Percentiles rank a stretch among this genome's conserved stretches.
Evolutionary conservation across 129 eudicot species (phyloP).

Genomic region (Gnaphalium uliginosum): DNA sequence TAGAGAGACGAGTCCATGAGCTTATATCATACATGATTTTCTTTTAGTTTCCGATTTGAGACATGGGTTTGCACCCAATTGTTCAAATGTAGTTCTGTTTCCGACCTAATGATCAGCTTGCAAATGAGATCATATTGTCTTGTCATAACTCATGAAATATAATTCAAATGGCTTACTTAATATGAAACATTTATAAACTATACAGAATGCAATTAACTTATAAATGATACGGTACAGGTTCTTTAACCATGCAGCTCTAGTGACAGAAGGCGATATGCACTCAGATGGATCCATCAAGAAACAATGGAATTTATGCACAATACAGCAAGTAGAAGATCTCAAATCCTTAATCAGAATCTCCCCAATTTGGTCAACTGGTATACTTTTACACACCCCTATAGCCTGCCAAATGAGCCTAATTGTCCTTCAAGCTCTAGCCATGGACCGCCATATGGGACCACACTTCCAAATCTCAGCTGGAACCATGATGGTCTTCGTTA

Average conservation of each 20-base stretch:
- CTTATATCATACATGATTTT: too few relatives aligned
- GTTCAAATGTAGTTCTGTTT: too few relatives aligned
- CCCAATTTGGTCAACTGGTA: slow-evolving; percentile 52
- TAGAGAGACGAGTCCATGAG: too few relatives aligned
- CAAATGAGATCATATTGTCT: too few relatives aligned
- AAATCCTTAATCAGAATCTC: slow-evolving; percentile 43
- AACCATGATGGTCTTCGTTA: slow-evolving; percentile 45
- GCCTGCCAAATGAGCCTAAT: slow-evolving; percentile 46
- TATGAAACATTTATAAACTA: too few relatives aligned
- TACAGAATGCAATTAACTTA: background rate
- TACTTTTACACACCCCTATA: slow-evolving; percentile 48
- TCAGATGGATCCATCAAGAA: slow-evolving; percentile 22
- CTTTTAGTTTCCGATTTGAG: too few relatives aligned
- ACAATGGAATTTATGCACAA: slow-evolving; percentile 45
- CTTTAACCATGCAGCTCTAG: slow-evolving; percentile 40
- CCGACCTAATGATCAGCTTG: too few relatives aligned
- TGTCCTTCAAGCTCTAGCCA: slow-evolving; percentile 58
- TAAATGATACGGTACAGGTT: slow-evolving; percentile 30
- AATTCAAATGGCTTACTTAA: background rate
- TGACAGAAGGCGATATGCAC: slow-evolving; percentile 17
- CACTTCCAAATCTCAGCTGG: slow-evolving; percentile 58
- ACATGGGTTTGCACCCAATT: too few relatives aligned
- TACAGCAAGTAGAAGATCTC: slow-evolving; percentile 49
- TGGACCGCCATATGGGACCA: slow-evolving; percentile 48
- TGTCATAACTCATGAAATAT: background rate